These are phyloP conservation scores for Incumbomyces lentus DNA, from an alignment of 2,329 filamentous ascomycete genomes.

Conservation along the genomic window DNA sequence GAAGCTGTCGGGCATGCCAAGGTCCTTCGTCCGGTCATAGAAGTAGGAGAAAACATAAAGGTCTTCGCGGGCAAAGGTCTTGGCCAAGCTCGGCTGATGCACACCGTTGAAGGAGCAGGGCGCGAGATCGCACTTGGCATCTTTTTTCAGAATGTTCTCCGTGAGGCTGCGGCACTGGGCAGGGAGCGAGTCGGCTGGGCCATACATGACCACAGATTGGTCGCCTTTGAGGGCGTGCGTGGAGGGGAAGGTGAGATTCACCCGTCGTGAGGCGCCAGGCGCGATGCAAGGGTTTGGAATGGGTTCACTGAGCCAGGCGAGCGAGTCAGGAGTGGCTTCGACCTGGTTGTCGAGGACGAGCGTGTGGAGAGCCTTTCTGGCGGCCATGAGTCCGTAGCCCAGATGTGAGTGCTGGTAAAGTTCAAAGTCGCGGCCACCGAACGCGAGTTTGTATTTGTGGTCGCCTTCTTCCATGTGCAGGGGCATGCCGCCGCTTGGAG, in stretches of 20 bases:
- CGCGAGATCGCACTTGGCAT: conserved; percentile 64
- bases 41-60: conserved; percentile 98
- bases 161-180: conserved; percentile 83
- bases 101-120: conserved; percentile 99
- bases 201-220: conserved; percentile 74
- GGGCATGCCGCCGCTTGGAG: conserved; percentile 66
- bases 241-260: conserved; percentile 61
- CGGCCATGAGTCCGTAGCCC: conserved; percentile 92
- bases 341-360: conserved; percentile 62
- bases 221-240: conserved; percentile 56
- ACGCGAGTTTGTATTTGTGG: conserved; percentile 87
- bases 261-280: conserved; percentile 63
- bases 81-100: conserved; percentile 81
- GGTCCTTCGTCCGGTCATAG: conserved; percentile 82
- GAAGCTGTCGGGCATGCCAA: conserved; percentile 98
- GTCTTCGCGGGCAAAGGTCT: conserved; percentile 85
- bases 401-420: conserved; percentile 98
- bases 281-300: conserved; percentile 79
- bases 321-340: conserved; percentile 48
- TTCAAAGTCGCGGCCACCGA: conserved; percentile 80
- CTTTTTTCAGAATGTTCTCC: conserved; percentile 85
- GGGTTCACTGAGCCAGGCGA: conserved; percentile 59
- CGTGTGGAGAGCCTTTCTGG: conserved; percentile 74
- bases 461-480: conserved; percentile 77
- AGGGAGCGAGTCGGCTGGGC: conserved; percentile 62